phyloP scores from a whole-genome alignment of 2,329 filamentous ascomycete genomes.

The Triangularia verruculosa region DNA sequence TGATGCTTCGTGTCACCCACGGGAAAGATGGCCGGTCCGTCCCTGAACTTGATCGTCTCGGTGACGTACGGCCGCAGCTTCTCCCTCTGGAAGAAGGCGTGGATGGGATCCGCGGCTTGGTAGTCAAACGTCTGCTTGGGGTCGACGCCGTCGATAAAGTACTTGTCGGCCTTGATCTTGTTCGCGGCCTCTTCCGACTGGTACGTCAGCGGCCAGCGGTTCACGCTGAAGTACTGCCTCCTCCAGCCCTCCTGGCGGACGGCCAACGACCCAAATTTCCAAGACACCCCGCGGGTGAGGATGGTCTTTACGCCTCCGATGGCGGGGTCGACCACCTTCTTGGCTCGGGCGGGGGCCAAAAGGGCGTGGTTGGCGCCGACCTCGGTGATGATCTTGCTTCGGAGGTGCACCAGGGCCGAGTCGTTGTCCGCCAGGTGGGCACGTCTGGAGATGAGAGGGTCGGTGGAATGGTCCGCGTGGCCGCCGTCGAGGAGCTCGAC shows the following conservation, averaged over 20 bases:
- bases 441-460: not conserved
- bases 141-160: constrained; percentile 22
- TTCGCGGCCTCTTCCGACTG: constrained; percentile 32
- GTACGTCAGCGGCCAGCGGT: constrained; percentile 45
- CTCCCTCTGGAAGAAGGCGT: constrained; percentile 22
- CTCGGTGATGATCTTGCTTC: constrained; percentile 43
- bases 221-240: constrained; percentile 42
- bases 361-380: constrained; percentile 41
- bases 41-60: constrained; percentile 27
- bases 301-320: constrained; percentile 17
- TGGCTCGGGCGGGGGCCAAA: constrained; percentile 36
- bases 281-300: constrained; percentile 33
- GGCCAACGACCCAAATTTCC: constrained; percentile 35
- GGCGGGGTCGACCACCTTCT: constrained; percentile 24
- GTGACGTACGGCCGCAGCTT: constrained; percentile 28
- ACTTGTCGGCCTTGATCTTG: constrained; percentile 27
- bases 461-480: constrained; percentile 27
- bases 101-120: constrained; percentile 27
- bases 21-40: constrained; percentile 35
- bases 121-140: constrained; percentile 30
- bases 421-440: not conserved
- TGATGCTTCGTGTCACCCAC: constrained; percentile 40
- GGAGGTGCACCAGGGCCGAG: constrained; percentile 27
- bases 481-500: constrained; percentile 4
- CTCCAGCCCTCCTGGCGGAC: constrained; percentile 26